Base-by-base conservation (phyloP, 192 early-diverging fungal genomes). In the Neocallimastix lanati region DNA sequence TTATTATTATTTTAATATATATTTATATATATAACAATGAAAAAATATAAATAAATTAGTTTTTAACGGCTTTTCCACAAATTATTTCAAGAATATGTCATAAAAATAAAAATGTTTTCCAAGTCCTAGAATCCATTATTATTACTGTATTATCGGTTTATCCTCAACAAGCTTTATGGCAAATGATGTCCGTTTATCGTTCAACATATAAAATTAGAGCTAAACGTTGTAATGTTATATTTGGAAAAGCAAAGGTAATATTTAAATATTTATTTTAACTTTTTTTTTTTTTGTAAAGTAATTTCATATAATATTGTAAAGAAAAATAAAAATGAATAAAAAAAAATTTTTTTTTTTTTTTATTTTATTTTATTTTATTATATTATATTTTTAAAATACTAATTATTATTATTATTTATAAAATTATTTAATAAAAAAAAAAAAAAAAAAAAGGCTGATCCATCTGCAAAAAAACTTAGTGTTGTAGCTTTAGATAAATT, bases 121-220 rank as follows among this genome's bases (percentile, higher is more conserved):
- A 82, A 18, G 84, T 93, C 12, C 82, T 96, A 11, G 91, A 95
- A 81, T 80, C 81, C 29, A 92, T 96, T 29, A 85, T 96, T 9
- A 81, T 90, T 33, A 86, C 83, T 12, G 92, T 94, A 12, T 86
- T 96, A 35, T 78, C 85, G 28, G 86, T 85, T 7, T 95, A 92
- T 80, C 94, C 95, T 12, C 90, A 94, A 81, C 95, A 96, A 82
- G 88, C 93, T 12, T 84, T 96, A 76, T 96, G 95, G 95, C 93
- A 94, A 82, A 87, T 96, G 82, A 86, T 94, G 79, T 88, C 92
- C 15, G 91, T 94, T 9, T 86, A 88, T 77, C 85, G 88, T 36
- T 93, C 92, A 76, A 90, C 90, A n/a, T 86, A 89, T 28, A 84
- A 84, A 5, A 84, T 84, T 29, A 89, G 95, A 3, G 84, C 89